phyloP scores from a whole-genome alignment of 2,329 filamentous ascomycete species.

The Colletotrichum agaves region DNA sequence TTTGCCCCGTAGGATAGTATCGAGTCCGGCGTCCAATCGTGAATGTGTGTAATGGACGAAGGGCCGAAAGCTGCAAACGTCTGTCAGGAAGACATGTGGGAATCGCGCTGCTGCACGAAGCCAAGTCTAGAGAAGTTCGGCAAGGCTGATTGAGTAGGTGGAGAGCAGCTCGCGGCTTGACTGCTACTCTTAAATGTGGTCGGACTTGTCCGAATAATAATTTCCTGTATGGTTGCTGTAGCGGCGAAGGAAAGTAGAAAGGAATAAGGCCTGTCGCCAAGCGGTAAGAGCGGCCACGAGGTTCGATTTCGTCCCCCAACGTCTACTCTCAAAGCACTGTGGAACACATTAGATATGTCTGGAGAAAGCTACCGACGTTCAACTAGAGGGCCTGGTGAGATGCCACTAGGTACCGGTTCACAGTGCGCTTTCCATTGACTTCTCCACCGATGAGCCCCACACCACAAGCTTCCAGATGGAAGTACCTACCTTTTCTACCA shows the following conservation, averaged over 20 bases:
- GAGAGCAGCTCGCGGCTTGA: too few relatives aligned
- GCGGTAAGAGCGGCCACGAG: too few relatives aligned
- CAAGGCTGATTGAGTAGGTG: neutral
- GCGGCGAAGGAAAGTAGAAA: too few relatives aligned
- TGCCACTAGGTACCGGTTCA: neutral
- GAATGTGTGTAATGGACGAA: neutral
- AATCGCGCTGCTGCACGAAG: slow-evolving; percentile 21
- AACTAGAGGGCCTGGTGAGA: slow-evolving; percentile 24
- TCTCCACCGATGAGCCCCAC: neutral
- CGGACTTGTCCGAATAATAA: too few relatives aligned
- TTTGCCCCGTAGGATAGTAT: slow-evolving; percentile 9
- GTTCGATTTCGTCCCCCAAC: too few relatives aligned
- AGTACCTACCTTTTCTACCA: too few relatives aligned
- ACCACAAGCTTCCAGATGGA: neutral
- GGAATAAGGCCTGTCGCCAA: too few relatives aligned
- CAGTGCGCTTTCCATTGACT: neutral
- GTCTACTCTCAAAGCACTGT: too few relatives aligned
- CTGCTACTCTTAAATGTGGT: too few relatives aligned
- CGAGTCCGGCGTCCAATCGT: slow-evolving; percentile 8
- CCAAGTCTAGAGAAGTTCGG: neutral
- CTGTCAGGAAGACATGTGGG: neutral
- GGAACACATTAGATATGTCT: neutral
- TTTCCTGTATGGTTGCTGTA: too few relatives aligned
- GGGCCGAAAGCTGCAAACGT: slow-evolving; percentile 9
- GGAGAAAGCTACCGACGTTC: slow-evolving; percentile 9